These are phyloP conservation scores for Tricholoma sp. DNA, from an alignment of 768 basidiomycete genomes.

Conservation along the genomic window DNA sequence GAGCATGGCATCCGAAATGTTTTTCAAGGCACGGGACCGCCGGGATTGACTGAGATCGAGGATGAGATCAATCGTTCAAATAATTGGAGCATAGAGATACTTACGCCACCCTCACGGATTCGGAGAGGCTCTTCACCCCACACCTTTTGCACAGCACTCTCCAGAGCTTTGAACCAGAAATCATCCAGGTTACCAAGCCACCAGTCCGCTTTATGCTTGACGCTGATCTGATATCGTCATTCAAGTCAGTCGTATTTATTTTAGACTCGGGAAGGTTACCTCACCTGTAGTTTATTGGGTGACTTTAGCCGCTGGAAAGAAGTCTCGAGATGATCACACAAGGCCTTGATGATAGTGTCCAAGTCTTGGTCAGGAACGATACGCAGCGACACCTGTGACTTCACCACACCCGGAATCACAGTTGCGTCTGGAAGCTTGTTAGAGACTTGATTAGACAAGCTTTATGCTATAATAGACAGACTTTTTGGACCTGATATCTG, in stretches of 20 bases:
- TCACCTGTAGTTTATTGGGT: constrained; percentile 68
- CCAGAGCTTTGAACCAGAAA: constrained; percentile 82
- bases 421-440: constrained; percentile 57
- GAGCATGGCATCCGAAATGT: constrained; percentile 79
- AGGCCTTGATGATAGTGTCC: constrained; percentile 54
- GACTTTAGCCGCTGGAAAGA: constrained; percentile 60
- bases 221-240: constrained; percentile 48
- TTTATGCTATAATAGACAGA: constrained; percentile 27
- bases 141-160: constrained; percentile 75
- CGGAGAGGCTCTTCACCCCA: constrained; percentile 85
- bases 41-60: constrained; percentile 70
- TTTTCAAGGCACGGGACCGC: constrained; percentile 93
- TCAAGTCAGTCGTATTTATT: background rate
- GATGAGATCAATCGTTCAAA: constrained; percentile 5
- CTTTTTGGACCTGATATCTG: constrained; percentile 78
- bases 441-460: background rate
- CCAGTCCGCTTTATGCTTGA: constrained; percentile 89
- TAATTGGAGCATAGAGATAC: constrained; percentile 20
- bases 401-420: constrained; percentile 81
- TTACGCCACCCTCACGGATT: constrained; percentile 90
- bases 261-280: background rate
- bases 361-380: constrained; percentile 93
- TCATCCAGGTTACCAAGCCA: constrained; percentile 90
- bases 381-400: constrained; percentile 83
- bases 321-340: constrained; percentile 52